Evolutionary conservation across 2,329 filamentous ascomycete species (phyloP).

Genomic region (Penicillium sp.): DNA sequence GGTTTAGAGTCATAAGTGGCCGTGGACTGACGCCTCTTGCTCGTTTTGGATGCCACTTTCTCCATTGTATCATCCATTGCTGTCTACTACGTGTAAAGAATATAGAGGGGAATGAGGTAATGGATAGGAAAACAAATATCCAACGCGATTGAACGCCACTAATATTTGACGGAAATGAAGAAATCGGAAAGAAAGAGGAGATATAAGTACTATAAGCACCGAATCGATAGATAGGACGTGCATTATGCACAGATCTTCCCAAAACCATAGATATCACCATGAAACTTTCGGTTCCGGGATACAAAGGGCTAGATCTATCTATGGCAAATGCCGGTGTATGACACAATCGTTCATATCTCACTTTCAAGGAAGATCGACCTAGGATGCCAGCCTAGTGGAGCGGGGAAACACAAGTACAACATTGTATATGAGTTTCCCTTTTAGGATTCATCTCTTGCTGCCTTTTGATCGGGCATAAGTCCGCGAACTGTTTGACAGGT

Average conservation of each 20-base stretch:
- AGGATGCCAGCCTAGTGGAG: not conserved
- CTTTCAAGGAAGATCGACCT: not conserved
- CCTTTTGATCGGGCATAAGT: not conserved
- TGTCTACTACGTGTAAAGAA: not conserved
- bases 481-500: no score
- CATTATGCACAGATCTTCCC: not conserved
- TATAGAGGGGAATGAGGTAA: not conserved
- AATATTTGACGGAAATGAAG: not conserved
- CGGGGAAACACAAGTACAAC: not conserved
- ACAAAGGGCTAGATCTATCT: not conserved
- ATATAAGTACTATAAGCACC: not conserved
- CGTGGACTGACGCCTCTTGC: slow-evolving; percentile 2
- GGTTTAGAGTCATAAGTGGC: not conserved
- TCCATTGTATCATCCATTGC: not conserved
- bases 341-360: not conserved
- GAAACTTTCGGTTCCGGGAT: not conserved
- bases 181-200: not conserved
- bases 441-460: not conserved
- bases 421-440: not conserved
- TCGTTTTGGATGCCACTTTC: not conserved
- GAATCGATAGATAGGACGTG: not conserved
- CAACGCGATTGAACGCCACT: not conserved
- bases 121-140: not conserved
- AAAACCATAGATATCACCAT: not conserved
- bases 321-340: not conserved